Evolutionary conservation across 768 basidiomycete genomes (phyloP).

Genomic region (Leccinum rimulosum): DNA sequence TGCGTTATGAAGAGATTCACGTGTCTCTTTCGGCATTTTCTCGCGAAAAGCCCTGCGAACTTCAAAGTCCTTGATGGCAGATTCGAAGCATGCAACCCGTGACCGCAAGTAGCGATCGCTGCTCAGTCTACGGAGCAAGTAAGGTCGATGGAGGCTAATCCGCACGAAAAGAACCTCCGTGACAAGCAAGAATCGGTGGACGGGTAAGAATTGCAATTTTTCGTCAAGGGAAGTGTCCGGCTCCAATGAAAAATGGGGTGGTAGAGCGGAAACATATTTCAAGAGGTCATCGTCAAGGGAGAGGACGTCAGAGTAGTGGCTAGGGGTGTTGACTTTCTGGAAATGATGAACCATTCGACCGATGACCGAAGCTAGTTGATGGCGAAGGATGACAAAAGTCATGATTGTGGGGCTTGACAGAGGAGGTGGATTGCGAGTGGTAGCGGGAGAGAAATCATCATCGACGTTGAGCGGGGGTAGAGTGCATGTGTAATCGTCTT

Average conservation of each 20-base stretch:
- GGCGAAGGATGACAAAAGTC: slow-evolving; percentile 86
- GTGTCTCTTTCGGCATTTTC: slow-evolving; percentile 57
- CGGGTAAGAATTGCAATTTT: slow-evolving; percentile 59
- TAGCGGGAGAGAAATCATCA: slow-evolving; percentile 48
- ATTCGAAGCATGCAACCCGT: slow-evolving; percentile 85
- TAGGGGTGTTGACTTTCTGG: slow-evolving; percentile 75
- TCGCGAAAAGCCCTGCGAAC: slow-evolving; percentile 70
- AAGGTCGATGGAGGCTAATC: slow-evolving; percentile 83
- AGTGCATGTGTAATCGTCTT: slow-evolving; percentile 86
- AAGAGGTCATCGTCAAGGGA: slow-evolving; percentile 81
- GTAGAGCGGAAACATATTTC: slow-evolving; percentile 70
- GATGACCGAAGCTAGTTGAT: slow-evolving; percentile 79
- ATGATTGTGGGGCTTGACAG: slow-evolving; percentile 74
- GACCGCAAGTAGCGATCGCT: slow-evolving; percentile 83
- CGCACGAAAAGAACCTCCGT: slow-evolving; percentile 89
- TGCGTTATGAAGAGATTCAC: slow-evolving; percentile 72
- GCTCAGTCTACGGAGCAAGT: slow-evolving; percentile 70
- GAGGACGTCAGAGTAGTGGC: slow-evolving; percentile 81
- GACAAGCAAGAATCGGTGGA: slow-evolving; percentile 85
- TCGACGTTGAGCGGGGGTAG: slow-evolving; percentile 71
- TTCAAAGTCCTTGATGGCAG: slow-evolving; percentile 82
- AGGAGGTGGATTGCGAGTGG: slow-evolving; percentile 50
- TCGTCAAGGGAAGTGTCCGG: slow-evolving; percentile 80
- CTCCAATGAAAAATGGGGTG: slow-evolving; percentile 72
- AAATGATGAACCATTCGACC: slow-evolving; percentile 92